Percentiles rank a stretch among this genome's conserved stretches.
These are phyloP conservation scores for Amylocystis lapponica DNA, from an alignment of 768 basidiomycete genomes.

Conservation along the genomic window DNA sequence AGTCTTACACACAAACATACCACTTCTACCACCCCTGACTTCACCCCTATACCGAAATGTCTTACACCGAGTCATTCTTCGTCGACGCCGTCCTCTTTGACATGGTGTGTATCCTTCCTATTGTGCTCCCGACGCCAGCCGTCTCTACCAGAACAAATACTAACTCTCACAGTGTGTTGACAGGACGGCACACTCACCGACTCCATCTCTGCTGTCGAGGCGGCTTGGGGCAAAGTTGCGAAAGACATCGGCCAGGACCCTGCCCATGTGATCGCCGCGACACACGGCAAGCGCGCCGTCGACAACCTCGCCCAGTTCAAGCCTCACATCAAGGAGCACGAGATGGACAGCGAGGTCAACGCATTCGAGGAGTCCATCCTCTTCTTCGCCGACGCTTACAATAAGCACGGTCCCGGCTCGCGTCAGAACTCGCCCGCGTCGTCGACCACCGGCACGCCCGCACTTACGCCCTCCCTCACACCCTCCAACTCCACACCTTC, in stretches of 20 bases:
- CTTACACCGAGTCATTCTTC: constrained; percentile 31
- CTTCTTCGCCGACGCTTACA: constrained; percentile 58
- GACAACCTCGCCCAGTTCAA: constrained; percentile 66
- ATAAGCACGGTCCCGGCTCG: constrained; percentile 36
- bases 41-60: constrained; percentile 11
- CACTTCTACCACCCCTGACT: not conserved
- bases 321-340: constrained; percentile 46
- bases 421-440: constrained; percentile 17
- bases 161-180: constrained; percentile 12
- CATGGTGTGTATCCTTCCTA: constrained; percentile 40
- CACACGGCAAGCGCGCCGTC: constrained; percentile 74
- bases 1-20: not conserved
- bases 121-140: not conserved
- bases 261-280: constrained; percentile 60
- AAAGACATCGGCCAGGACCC: constrained; percentile 64
- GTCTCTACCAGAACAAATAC: constrained; percentile 1
- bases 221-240: constrained; percentile 71
- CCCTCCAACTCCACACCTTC: constrained; percentile 34
- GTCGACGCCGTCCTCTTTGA: constrained; percentile 62
- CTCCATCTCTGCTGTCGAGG: constrained; percentile 68
- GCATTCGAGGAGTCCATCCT: constrained; percentile 62
- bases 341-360: constrained; percentile 54
- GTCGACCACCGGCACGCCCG: constrained; percentile 24
- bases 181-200: constrained; percentile 71
- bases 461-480: constrained; percentile 37